phyloP scores from a whole-genome alignment of 257 asterid species.

The Petunia secreta region DNA sequence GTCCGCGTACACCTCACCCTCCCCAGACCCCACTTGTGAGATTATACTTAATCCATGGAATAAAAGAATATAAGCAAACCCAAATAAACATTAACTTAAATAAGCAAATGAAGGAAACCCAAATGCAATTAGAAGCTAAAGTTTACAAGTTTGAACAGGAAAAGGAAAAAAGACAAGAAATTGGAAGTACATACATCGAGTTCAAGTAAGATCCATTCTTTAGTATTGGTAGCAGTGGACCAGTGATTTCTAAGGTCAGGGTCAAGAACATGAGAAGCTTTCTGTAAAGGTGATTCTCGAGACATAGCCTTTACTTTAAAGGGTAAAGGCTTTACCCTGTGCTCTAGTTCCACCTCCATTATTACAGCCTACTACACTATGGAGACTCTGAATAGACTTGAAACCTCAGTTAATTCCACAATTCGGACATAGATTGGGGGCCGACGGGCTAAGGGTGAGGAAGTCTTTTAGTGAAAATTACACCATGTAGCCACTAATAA shows the following conservation, averaged over 20 bases:
- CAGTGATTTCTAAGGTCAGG: conserved; percentile 95
- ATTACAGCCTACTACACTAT: background rate
- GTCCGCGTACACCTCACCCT: too few species aligned
- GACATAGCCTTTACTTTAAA: conserved; percentile 95
- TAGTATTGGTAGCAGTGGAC: conserved; percentile 95
- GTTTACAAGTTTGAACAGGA: background rate
- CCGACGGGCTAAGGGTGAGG: too few species aligned
- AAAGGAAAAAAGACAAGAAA: background rate
- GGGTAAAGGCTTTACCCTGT: conserved; percentile 76
- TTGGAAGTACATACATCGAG: conserved; percentile 65
- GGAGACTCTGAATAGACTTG: background rate
- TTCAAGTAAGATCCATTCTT: conserved; percentile 97
- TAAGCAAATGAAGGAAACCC: background rate
- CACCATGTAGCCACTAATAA: too few species aligned
- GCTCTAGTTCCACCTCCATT: conserved; percentile 95
- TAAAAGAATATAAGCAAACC: background rate
- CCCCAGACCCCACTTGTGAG: too few species aligned
- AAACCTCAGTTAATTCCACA: too few species aligned
- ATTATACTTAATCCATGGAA: too few species aligned
- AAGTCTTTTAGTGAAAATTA: too few species aligned
- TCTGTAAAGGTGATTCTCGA: conserved; percentile 87
- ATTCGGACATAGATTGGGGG: too few species aligned
- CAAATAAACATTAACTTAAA: background rate
- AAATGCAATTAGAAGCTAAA: background rate
- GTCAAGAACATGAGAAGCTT: conserved; percentile 81